Evolutionary conservation across 306 rosid species (phyloP), one percentile per base, ranked within the genome.

Genomic region (Dryas octopetala): DNA sequence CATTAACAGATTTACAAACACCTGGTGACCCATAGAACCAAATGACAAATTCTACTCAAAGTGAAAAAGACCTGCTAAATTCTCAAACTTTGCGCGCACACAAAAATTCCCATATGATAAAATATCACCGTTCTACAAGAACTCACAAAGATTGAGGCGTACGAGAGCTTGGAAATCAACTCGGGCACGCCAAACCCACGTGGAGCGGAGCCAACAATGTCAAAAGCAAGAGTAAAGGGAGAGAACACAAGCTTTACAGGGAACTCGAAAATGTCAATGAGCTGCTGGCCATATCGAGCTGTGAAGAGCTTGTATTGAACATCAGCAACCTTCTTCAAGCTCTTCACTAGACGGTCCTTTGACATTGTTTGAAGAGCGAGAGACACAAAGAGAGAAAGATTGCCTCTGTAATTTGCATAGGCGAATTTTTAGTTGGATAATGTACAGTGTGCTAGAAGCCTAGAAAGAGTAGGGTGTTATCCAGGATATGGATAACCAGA

Each of bases 161-260:
- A 89, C 0, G 99, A 91, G 83, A 95, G 91, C 92, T 95, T 91
- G 70, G 99, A 90, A 61, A 92, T 79, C 71, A 95, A 85, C 78
- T 95, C 92, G 8, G 99, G 97, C n/a, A 95, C 91, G 38, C 99
- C 99, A 61, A 92, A 95, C 68, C 99, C 99, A 23, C 99, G 99
- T 40, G 86, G 89, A 55, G 99, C 96, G 50, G 97, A 92, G 82
- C 99, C 99, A 4, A 82, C 96, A 75, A 95, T 84, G 91, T 90
- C 91, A 68, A 87, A 76, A 65, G 96, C 91, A 13, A 95, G 75
- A 45, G 93, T 90, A 70, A 95, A 86, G 1, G 99, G 99, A 72
- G 97, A 81, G 66, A 92, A 76, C 28, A 95, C 88, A 5, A 95
- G 72, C 86, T 90, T 88, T 40, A 92, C 53, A 5, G 97, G 99